Evolutionary conservation across 1,139 yeast genomes (phyloP).

Genomic region (Candida frijolesensis): DNA sequence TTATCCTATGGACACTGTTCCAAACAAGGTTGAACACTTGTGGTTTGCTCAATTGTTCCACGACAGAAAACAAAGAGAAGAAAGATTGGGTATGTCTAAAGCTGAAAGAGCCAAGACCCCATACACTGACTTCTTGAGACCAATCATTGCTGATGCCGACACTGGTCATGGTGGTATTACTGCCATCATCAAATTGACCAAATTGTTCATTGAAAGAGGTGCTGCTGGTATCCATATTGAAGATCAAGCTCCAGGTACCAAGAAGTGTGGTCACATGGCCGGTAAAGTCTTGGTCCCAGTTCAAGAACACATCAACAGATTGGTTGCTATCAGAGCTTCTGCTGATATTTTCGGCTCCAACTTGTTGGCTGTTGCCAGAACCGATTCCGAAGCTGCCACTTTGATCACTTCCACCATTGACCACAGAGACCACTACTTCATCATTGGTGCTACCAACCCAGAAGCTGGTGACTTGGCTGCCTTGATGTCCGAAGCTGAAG

Average conservation of each 20-base stretch:
- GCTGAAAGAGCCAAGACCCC: constrained; percentile 65
- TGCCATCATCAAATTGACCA: constrained; percentile 92
- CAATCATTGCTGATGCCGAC: constrained; percentile 96
- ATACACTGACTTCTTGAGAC: constrained; percentile 83
- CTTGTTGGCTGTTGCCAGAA: constrained; percentile 87
- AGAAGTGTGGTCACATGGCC: constrained; percentile 98
- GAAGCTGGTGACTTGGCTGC: constrained; percentile 72
- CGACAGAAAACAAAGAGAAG: constrained; percentile 94
- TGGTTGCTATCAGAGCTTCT: constrained; percentile 91
- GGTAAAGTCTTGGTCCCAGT: constrained; percentile 98
- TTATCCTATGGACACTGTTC: constrained; percentile 98
- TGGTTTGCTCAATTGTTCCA: constrained; percentile 97
- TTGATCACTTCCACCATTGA: constrained; percentile 92
- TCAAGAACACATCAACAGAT: constrained; percentile 93
- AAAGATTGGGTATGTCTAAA: constrained; percentile 62
- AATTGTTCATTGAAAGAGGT: constrained; percentile 95
- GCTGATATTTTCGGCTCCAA: constrained; percentile 93
- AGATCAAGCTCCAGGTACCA: constrained; percentile 98
- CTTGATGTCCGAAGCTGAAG: constrained; percentile 82
- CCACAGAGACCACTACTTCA: constrained; percentile 90
- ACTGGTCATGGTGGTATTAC: constrained; percentile 99
- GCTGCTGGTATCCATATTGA: constrained; percentile 99
- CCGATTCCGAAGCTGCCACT: constrained; percentile 97
- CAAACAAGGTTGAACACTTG: constrained; percentile 95
- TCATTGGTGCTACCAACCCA: constrained; percentile 90